phyloP scores from a whole-genome alignment of 441 rosid species.

The Omphalea diandra region DNA sequence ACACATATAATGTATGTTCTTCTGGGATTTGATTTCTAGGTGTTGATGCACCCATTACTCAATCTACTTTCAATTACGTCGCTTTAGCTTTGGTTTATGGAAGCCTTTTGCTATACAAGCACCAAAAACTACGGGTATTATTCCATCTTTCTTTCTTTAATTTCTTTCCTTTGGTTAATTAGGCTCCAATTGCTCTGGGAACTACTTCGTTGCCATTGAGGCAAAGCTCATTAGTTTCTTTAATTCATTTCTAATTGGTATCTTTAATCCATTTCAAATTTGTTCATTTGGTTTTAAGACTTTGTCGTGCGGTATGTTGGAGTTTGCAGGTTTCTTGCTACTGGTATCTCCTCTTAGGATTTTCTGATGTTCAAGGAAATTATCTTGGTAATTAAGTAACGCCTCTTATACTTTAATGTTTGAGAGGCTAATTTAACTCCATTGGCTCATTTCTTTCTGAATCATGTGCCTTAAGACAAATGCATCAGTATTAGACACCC shows the following conservation, averaged over 20 bases:
- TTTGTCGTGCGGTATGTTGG: background rate
- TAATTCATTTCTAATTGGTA: too few relatives aligned
- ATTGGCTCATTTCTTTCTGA: background rate
- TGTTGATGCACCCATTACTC: constrained; percentile 57
- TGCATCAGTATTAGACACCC: too few relatives aligned
- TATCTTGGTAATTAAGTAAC: constrained; percentile 48
- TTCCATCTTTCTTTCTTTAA: background rate
- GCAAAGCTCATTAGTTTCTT: too few relatives aligned
- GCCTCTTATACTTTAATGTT: too few relatives aligned
- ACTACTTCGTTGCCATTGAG: too few relatives aligned
- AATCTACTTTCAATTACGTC: constrained; percentile 40
- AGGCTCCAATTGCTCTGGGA: too few relatives aligned
- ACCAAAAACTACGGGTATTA: constrained; percentile 43
- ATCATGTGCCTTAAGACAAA: too few relatives aligned
- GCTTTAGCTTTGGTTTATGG: constrained; percentile 51
- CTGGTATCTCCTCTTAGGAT: constrained; percentile 61
- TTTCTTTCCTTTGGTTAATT: too few relatives aligned
- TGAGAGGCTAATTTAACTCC: background rate
- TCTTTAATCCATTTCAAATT: too few relatives aligned
- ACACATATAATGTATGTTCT: too few relatives aligned
- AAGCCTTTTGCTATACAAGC: constrained; percentile 35
- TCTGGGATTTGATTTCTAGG: constrained; percentile 33
- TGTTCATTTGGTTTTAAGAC: background rate
- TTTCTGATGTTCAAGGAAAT: constrained; percentile 61
- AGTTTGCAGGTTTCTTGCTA: constrained; percentile 57